Base-by-base conservation (phyloP, 352 stramenopile genomes). In the Phytophthora pini region DNA sequence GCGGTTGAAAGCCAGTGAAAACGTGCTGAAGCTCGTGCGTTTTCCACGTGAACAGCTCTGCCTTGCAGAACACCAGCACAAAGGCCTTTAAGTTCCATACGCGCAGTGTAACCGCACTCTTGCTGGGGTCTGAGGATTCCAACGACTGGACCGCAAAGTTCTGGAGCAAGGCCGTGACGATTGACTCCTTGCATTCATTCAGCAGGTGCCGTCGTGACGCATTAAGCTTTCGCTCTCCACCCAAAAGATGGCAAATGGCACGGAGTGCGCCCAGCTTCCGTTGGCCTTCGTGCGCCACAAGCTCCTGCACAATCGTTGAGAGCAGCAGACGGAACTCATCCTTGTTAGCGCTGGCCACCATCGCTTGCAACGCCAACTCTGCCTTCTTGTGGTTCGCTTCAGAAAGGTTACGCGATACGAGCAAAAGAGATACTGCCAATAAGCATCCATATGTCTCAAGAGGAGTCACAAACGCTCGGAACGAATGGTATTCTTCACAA, bases 1-100 rank as follows among this genome's bases (percentile, higher is more conserved):
- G 54, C 24, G 85, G 78, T 60, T 90, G 77, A 51, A 96, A 92
- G 3, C 75, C 82, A 7, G 72, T 60, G 31, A 94, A 88, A 26
- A 89, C 61, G 22, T 89, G 76, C n/a, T 84, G 74, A 29, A 96
- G 64, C 56, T 96, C 86, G 26, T 86, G 67, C 0, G 68, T 70
- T 68, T 89, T 87, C 88, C 88, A 94, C 15, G 83, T 80, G 56
- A 94, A 95, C 20, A 93, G 62, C 54, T 94, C 88, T 0, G 82
- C 68, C 50, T 92, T 96, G 61, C 74, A 87, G 49, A 90, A 94
- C 36, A 90, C 68, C 5, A 90, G 66, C 46, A 82, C 79, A 26
- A 94, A 88, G 5, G 72, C 74, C 34, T 83, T 79, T 38, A 92
- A 65, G 12, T 78, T 90, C 72, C 73, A 89, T 11, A 87, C 52